Evolutionary conservation across 495 filamentous ascomycete species (phyloP).

Genomic region (Paragyromitra xinjiangensis): DNA sequence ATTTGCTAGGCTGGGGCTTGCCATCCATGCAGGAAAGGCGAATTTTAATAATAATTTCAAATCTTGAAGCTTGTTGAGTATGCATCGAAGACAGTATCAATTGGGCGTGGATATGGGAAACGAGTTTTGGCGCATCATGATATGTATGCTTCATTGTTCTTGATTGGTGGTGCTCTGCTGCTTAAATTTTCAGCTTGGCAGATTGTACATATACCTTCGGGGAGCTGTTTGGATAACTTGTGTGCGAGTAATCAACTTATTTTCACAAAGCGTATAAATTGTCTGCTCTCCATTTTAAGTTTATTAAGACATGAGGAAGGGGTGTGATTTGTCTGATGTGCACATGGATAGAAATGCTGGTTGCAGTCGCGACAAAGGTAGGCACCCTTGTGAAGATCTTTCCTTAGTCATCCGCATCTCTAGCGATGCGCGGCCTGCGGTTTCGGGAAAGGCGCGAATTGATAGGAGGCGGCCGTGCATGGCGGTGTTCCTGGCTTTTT

Average conservation of each 20-base stretch:
- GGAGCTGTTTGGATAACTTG: neutral
- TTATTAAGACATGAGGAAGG: neutral
- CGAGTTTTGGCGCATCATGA: no score
- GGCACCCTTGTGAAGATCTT: constrained; percentile 29
- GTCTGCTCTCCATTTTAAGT: neutral
- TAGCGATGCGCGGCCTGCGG: neutral
- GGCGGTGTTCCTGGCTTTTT: neutral
- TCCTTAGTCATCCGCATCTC: constrained; percentile 24
- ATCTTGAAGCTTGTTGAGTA: no score
- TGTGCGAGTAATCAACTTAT: neutral
- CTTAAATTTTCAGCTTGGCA: neutral
- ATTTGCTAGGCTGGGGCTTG: no score
- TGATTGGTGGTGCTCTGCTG: no score
- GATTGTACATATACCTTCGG: neutral
- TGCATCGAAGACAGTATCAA: no score
- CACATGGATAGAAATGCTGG: neutral
- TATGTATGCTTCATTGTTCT: no score
- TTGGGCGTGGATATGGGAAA: no score
- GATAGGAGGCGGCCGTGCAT: constrained; percentile 15
- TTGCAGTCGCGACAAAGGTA: neutral
- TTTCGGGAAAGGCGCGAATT: neutral
- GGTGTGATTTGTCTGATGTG: neutral
- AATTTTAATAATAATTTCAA: no score
- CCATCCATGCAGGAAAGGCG: no score
- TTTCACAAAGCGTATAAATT: neutral